phyloP scores from a whole-genome alignment of 768 basidiomycete genomes.

The Boletus reticulatus region DNA sequence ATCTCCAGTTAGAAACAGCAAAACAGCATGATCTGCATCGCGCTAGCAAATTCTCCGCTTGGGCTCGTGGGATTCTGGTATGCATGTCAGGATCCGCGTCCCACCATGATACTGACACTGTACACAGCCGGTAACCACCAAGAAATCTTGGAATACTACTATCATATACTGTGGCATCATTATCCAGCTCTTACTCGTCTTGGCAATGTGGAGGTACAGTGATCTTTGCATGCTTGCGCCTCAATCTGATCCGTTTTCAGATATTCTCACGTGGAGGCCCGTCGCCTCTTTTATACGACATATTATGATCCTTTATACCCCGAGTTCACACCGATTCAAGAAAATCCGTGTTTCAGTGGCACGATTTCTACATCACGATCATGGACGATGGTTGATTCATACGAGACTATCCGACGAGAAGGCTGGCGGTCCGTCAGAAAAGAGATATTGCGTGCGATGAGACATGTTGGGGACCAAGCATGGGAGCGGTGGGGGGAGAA shows the following conservation, averaged over 20 bases:
- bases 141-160: slow-evolving; percentile 24
- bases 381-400: slow-evolving; percentile 38
- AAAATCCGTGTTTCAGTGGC: slow-evolving; percentile 24
- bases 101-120: slow-evolving; percentile 6
- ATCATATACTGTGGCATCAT: slow-evolving; percentile 37
- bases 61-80: slow-evolving; percentile 40
- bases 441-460: slow-evolving; percentile 39
- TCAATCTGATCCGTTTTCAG: slow-evolving; percentile 17
- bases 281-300: slow-evolving; percentile 62
- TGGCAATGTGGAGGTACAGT: slow-evolving; percentile 59
- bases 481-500: slow-evolving; percentile 46
- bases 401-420: slow-evolving; percentile 38
- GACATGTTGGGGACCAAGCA: slow-evolving; percentile 37
- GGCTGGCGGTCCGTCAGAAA: slow-evolving; percentile 39
- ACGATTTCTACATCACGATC: slow-evolving; percentile 36
- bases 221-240: not conserved
- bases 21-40: slow-evolving; percentile 35
- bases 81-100: slow-evolving; percentile 13
- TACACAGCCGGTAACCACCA: slow-evolving; percentile 18
- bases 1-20: slow-evolving; percentile 39
- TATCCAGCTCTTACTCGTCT: slow-evolving; percentile 45
- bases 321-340: slow-evolving; percentile 56
- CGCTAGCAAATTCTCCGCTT: slow-evolving; percentile 35
- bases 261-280: slow-evolving; percentile 48
- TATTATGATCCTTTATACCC: slow-evolving; percentile 81